Evolutionary conservation across 176 grass and related monocot genomes (phyloP), one percentile per base, ranked within the genome.

Genomic region (Paspalum vaginatum): DNA sequence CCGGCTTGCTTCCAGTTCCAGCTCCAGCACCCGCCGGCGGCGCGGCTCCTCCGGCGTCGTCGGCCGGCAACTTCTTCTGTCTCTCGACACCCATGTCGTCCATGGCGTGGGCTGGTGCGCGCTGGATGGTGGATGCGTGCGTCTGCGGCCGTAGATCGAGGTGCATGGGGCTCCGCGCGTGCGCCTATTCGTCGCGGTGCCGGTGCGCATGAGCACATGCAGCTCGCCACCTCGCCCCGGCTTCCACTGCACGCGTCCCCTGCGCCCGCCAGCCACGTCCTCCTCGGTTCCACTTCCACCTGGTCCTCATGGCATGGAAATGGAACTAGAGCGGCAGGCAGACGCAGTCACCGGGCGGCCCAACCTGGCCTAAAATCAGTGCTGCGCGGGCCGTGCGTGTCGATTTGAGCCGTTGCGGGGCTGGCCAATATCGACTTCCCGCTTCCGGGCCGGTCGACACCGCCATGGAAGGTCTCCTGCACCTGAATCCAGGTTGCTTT

Each of bases 121-220:
- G 12, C 22, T 7, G 32, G 32, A 32, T 61, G 43, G 43, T 40
- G 81, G 20, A 45, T 53, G 26, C 16, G 79, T 53, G 26, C 16
- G 79, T 48, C 44, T 38, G 61, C 2, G 32, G 24, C 0, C 9
- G 53, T 57, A 43, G 73, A n/a, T n/a, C n/a, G n/a, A 43, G n/a
- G 18, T 45, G 55, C 73, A 61, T 58, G n/a, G 17, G 53, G 64
- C 60, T 22, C 18, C 12, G 63, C 44, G 60, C 53, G 71, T 1
- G 44, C 47, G 6, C 39, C 44, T 60, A 27, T 62, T 59, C 38
- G 42, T 47, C n/a, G n/a, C n/a, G n/a, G n/a, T n/a, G n/a, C n/a
- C n/a, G n/a, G n/a, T n/a, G n/a, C n/a, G n/a, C 87, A 75, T 75
- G 86, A 41, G 86, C 74, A 43, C 80, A 87, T 87, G 85, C 85